Conservation (phyloP, 1,284 basidiomycete genomes). For the Inonotus obliquus region DNA sequence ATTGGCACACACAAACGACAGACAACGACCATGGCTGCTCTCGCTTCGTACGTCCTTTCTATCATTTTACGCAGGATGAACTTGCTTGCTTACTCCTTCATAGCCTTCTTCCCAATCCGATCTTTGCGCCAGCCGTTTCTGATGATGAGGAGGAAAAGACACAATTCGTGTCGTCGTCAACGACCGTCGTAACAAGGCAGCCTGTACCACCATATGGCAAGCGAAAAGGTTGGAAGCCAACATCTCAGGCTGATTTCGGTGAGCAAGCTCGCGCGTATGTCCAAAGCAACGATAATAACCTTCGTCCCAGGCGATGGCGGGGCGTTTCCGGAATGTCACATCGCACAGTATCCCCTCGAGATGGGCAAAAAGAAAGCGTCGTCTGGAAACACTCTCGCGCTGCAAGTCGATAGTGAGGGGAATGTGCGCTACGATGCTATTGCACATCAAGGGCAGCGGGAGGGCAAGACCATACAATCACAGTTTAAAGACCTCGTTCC, state of each 20-base stretch:
- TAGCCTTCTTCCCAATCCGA: conserved; percentile 65
- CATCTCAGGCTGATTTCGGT: conserved; percentile 81
- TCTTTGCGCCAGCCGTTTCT: conserved; percentile 46
- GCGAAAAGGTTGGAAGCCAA: conserved; percentile 84
- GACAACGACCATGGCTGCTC: conserved; percentile 45
- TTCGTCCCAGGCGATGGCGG: conserved; percentile 74
- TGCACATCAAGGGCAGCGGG: conserved; percentile 88
- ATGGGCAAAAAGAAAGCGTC: conserved; percentile 94
- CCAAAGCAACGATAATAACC: conserved; percentile 9
- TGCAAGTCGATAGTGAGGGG: conserved; percentile 95
- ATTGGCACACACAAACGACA: background rate
- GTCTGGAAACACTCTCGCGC: conserved; percentile 88
- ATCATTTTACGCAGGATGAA: background rate
- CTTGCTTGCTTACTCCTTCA: background rate
- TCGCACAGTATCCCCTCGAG: conserved; percentile 95
- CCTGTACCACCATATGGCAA: conserved; percentile 80
- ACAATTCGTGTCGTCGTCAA: conserved; percentile 33
- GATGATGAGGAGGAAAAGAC: conserved; percentile 53
- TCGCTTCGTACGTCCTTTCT: conserved; percentile 47
- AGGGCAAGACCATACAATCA: conserved; percentile 85
- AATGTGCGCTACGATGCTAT: conserved; percentile 97
- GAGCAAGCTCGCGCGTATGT: conserved; percentile 22
- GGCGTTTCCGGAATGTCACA: conserved; percentile 94
- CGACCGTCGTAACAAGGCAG: conserved; percentile 48
- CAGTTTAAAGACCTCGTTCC: conserved; percentile 98